phyloP scores from a whole-genome alignment of 2,329 filamentous ascomycete species.

The Helminthosporium solani region DNA sequence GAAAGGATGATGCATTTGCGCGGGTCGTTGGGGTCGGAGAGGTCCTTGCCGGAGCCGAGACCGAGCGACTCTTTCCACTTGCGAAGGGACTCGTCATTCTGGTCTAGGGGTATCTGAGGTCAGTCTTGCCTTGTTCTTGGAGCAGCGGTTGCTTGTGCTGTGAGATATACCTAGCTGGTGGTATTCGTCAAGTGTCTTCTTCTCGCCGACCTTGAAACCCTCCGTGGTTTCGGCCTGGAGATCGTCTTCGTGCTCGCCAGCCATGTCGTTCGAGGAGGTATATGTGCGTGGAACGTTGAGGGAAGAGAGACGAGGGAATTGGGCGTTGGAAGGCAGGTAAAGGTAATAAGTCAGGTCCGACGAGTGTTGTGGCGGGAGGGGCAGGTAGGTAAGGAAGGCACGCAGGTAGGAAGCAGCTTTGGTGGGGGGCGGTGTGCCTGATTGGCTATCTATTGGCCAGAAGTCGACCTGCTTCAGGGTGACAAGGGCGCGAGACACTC shows the following conservation, averaged over 20 bases:
- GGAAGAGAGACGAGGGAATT: constrained; percentile 2
- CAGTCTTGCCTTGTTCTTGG: constrained; percentile 1
- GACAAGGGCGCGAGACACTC: too few species aligned
- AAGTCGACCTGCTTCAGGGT: too few species aligned
- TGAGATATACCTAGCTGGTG: constrained; percentile 77
- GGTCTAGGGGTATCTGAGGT: constrained; percentile 49
- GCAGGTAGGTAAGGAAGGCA: background rate
- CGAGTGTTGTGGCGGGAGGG: background rate
- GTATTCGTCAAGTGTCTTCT: constrained; percentile 96
- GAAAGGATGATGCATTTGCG: constrained; percentile 92
- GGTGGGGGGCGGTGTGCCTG: constrained; percentile 2
- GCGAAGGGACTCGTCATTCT: constrained; percentile 88
- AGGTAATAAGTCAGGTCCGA: background rate
- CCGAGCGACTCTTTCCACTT: constrained; percentile 97
- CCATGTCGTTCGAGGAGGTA: constrained; percentile 22
- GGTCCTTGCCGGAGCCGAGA: constrained; percentile 62
- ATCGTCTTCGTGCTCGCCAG: constrained; percentile 65
- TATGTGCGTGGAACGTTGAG: constrained; percentile 1
- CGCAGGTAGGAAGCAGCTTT: background rate
- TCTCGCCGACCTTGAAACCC: constrained; percentile 98
- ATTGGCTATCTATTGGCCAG: background rate
- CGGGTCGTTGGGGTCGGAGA: constrained; percentile 66
- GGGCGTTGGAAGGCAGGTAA: constrained; percentile 5
- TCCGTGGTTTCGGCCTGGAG: constrained; percentile 83
- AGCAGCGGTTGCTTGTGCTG: background rate